Evolutionary conservation across 169 alveolate species (phyloP), one percentile per base, ranked within the genome.

Genomic region (Babesia bigemina): DNA sequence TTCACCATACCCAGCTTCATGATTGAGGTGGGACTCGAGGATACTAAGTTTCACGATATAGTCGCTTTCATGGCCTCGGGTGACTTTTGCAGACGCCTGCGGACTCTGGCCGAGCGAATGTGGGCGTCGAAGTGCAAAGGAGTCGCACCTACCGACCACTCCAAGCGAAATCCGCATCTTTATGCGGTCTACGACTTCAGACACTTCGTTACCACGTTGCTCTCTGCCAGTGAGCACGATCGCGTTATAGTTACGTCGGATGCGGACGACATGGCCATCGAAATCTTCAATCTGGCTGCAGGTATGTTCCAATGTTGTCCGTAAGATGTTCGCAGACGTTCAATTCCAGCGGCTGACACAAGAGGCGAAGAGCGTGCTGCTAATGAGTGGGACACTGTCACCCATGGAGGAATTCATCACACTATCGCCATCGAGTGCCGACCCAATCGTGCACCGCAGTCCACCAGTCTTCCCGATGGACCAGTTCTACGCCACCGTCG

Each of bases 381-480:
- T 82, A 26, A 74, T 82, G 85, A 82, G 89, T 39, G 89, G 89
- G 8, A 82, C 89, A 12, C 69, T 82, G n/a, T 63, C 89, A 0
- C 89, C 89, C 24, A 45, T 82, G 21, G 85, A 82, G 39, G 89
- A 73, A 29, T 82, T 73, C 45, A 17, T 74, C 24, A 36, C 61
- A 7, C 78, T 82, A 7, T 57, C 63, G 19, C 89, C 89, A 8
- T 45, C 52, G n/a, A 48, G 42, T 13, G 39, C 24, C n/a, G 85
- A 74, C 16, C 62, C 66, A 36, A 48, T 60, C 9, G 26, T 82
- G n/a, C 85, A 73, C 59, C 24, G 19, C 28, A 73, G 79, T 24
- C 84, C 79, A 19, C 85, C 85, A 11, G 69, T 82, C 57, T 82
- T 82, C 45, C 52, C 85, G 10, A 4, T 28, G 13, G 57, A 82